Percentiles rank a stretch among this genome's conserved stretches.
Evolutionary conservation across 345 rosid species (phyloP).

Genomic region (Corchorus capsularis): DNA sequence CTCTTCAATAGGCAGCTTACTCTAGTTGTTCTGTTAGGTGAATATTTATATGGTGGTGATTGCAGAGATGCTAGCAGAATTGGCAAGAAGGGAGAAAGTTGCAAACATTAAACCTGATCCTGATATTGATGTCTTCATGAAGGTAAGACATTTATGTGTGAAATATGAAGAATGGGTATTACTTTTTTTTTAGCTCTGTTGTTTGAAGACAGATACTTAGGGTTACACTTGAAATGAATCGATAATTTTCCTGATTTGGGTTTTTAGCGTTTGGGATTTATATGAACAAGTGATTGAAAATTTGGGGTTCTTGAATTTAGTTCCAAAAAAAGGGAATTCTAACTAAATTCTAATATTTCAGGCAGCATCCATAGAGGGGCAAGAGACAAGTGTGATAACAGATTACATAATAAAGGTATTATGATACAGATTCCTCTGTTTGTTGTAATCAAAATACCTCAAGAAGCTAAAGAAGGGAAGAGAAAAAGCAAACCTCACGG

Average conservation of each 20-base stretch:
- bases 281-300: conserved; percentile 1
- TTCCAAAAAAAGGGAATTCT: background rate
- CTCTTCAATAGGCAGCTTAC: too few species aligned
- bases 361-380: conserved; percentile 52
- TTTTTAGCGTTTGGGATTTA: background rate
- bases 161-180: background rate
- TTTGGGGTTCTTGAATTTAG: background rate
- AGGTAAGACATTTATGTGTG: conserved; percentile 45
- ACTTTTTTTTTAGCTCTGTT: background rate
- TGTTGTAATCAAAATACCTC: background rate
- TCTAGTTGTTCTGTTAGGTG: too few species aligned
- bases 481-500: background rate
- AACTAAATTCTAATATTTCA: conserved; percentile 15
- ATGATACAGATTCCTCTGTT: background rate
- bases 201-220: background rate
- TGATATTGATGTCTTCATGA: conserved; percentile 79
- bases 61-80: conserved; percentile 69
- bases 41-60: background rate
- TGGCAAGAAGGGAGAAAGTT: conserved; percentile 72
- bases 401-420: conserved; percentile 63
- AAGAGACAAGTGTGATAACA: conserved; percentile 52
- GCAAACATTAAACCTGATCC: conserved; percentile 75
- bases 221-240: background rate
- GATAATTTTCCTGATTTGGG: background rate
- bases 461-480: background rate